Base-by-base conservation (phyloP, 2,329 filamentous ascomycete genomes). In the Graphilbum fragrans region DNA sequence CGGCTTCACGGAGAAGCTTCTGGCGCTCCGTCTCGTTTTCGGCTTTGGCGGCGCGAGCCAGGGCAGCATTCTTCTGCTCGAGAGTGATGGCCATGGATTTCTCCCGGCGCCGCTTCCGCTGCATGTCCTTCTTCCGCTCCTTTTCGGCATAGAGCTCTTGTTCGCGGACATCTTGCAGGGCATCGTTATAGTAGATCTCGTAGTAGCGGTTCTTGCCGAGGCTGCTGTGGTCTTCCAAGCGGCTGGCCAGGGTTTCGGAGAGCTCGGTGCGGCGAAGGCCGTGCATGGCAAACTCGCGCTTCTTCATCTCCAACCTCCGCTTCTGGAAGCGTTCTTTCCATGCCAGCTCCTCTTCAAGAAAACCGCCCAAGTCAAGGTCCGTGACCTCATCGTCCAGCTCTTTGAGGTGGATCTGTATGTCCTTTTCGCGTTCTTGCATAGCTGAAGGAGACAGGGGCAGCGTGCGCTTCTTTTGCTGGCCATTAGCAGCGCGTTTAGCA, bases 111-210 rank as follows among this genome's bases (percentile, higher is more conserved):
- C 92, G 78, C 66, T 96, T 98, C 48, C 92, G 83, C 59, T 98
- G 92, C 86, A 98, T 96, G 56, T 98, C 92, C 67, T 98, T 98
- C 69, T 98, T 98, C 49, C 92, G 86, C 63, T 98, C 92, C 65
- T 98, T 98, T 61, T 98, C 92, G 46, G 90, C 87, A 46, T 83
- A 82, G 8, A 95, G 71, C 58, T 95, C 90, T 50, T 86, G 86
- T 47, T 87, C 82, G 50, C 92, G 84, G 2, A 96, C 90, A 52
- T 94, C 82, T 41, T 83, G 76, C 45, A 90, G 74, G 2, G 92
- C 90, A 33, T 83, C 80, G 17, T 84, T 76, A 55, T 87, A 88
- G 57, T 92, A 80, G 36, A 80, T 67, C 14, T 82, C 72, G 45
- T 85, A 77, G 58, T 85, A 95, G 25, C 85, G 78, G 41, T 80